These are phyloP conservation scores for Tuber umbilicatum DNA, from an alignment of 495 filamentous ascomycete species.

Conservation along the genomic window DNA sequence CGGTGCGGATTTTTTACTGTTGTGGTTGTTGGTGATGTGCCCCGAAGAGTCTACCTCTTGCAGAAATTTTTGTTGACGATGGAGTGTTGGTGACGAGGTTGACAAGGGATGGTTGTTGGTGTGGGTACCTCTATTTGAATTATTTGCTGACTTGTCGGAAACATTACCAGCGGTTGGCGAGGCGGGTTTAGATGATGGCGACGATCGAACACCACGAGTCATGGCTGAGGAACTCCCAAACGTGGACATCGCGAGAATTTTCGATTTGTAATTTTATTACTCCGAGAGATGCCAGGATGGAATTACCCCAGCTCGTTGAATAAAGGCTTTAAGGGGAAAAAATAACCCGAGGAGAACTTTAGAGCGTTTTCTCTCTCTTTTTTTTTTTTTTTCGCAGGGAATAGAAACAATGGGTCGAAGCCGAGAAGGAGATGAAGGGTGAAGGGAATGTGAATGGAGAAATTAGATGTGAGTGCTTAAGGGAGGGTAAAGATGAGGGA, in stretches of 20 bases:
- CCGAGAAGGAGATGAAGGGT: constrained; percentile 10
- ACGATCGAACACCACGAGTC: constrained; percentile 41
- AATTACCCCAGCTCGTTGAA: neutral
- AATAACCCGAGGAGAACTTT: neutral
- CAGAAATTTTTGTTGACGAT: constrained; percentile 38
- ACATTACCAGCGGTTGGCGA: constrained; percentile 41
- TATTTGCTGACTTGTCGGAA: constrained; percentile 34
- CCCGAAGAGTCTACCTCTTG: constrained; percentile 30
- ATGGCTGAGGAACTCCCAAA: constrained; percentile 40
- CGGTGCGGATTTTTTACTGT: constrained; percentile 31
- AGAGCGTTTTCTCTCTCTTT: constrained; percentile 15
- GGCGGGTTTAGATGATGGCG: constrained; percentile 31
- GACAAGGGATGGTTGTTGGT: constrained; percentile 30
- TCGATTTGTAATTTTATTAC: constrained; percentile 5
- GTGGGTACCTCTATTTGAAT: constrained; percentile 33
- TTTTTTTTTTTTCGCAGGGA: constrained; percentile 8
- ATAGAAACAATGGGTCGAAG: constrained; percentile 5
- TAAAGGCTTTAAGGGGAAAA: neutral
- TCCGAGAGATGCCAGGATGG: neutral
- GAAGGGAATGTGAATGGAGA: constrained; percentile 1
- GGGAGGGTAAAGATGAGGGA: constrained; percentile 23
- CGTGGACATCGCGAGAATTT: constrained; percentile 12
- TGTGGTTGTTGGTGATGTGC: constrained; percentile 19
- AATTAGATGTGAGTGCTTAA: constrained; percentile 10
- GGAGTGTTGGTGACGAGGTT: constrained; percentile 26